Evolutionary conservation across 805 yeast species (phyloP).

Genomic region (Barnettozyma wickerhamii): DNA sequence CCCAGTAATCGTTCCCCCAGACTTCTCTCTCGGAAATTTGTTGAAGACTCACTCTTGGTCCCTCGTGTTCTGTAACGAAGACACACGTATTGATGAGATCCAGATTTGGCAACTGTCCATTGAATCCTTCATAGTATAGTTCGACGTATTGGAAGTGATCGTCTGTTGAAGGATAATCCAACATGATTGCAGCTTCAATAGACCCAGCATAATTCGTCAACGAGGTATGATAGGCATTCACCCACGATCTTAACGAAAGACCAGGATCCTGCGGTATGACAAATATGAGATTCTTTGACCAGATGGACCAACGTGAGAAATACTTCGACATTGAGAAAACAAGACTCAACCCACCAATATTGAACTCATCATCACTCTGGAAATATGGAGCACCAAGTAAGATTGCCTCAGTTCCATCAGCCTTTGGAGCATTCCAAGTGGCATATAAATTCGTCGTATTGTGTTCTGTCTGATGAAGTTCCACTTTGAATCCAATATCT

Average conservation of each 20-base stretch:
- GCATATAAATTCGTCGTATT: slow-evolving; percentile 63
- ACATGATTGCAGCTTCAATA: slow-evolving; percentile 81
- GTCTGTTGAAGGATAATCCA: slow-evolving; percentile 64
- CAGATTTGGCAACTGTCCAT: slow-evolving; percentile 93
- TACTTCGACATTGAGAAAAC: slow-evolving; percentile 72
- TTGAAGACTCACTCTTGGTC: slow-evolving; percentile 65
- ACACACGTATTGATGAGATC: slow-evolving; percentile 84
- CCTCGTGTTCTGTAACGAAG: slow-evolving; percentile 71
- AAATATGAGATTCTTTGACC: slow-evolving; percentile 92
- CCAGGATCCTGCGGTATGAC: slow-evolving; percentile 76
- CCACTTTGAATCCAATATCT: slow-evolving; percentile 69
- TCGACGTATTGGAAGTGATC: slow-evolving; percentile 77
- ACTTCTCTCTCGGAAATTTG: slow-evolving; percentile 45
- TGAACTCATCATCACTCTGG: slow-evolving; percentile 58
- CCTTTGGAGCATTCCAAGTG: slow-evolving; percentile 86
- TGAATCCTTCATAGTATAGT: slow-evolving; percentile 77
- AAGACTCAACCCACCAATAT: slow-evolving; percentile 78
- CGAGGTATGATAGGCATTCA: slow-evolving; percentile 84
- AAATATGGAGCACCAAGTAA: slow-evolving; percentile 87
- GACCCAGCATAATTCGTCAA: slow-evolving; percentile 90
- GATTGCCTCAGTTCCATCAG: slow-evolving; percentile 95
- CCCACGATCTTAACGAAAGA: slow-evolving; percentile 78
- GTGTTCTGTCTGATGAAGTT: slow-evolving; percentile 33
- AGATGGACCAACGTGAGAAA: slow-evolving; percentile 80
- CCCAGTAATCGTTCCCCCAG: slow-evolving; percentile 42